Base-by-base conservation (phyloP, 352 stramenopile genomes). In the Phytophthora pistaciae region DNA sequence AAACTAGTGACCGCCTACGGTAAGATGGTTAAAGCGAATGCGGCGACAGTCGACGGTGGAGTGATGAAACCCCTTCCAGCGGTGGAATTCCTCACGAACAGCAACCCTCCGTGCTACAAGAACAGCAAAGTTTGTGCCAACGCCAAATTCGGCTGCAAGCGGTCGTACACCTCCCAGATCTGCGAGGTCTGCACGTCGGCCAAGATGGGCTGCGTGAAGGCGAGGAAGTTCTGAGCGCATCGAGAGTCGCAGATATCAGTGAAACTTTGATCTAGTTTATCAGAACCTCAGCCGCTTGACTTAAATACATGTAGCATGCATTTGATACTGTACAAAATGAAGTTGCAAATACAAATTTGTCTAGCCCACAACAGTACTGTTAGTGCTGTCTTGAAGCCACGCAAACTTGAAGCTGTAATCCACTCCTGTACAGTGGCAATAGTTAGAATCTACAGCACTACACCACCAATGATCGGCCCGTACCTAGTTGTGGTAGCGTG, bases 71-170 rank as follows among this genome's bases (percentile, higher is more conserved):
- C 72, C 8, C 44, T 93, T 18, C 86, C 86, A 0, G 78, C 77
- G 1, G 65, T 82, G 20, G 64, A 62, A 5, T 57, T 53, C 1
- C 70, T 93, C 20, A 77, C 64, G 0, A 61, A 56, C 11, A 42
- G 27, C 5, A 93, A 93, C 60, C 84, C 86, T 14, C 74, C 75
- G 23, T 93, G 86, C 65, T 92, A 88, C 64, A 59, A 79, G 54
- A 93, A 92, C 75, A 91, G 71, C 56, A 46, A 74, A 14, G 25
- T 69, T 20, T 93, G 86, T 54, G 80, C 81, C 1, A 62, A 73
- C 1, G 66, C 83, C 3, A 29, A 77, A 21, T 85, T 77, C 40
- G 86, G 86, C 60, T 93, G 86, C 72, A 78, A 77, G 14, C 81
- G 86, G 16, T 72, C 73, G 23, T 75, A 87, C 44, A 79, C 77